Percentiles rank a stretch among this genome's conserved stretches.
These are phyloP conservation scores for Sherardia arvensis DNA, from an alignment of 257 asterid genomes.

Conservation along the genomic window DNA sequence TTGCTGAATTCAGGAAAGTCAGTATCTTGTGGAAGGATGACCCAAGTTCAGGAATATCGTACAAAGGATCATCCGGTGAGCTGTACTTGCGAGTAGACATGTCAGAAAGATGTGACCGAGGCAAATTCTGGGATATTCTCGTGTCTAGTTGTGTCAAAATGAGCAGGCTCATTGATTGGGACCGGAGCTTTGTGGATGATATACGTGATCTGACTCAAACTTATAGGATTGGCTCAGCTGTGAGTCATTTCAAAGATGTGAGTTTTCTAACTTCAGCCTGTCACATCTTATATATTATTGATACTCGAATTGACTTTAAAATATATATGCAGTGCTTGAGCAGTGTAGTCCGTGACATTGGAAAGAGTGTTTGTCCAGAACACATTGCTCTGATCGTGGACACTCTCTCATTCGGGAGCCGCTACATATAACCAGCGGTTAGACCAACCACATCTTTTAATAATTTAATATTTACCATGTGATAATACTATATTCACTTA, in stretches of 20 bases:
- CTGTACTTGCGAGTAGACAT: slow-evolving; percentile 48
- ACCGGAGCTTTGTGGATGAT: slow-evolving; percentile 83
- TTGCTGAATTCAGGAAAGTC: slow-evolving; percentile 64
- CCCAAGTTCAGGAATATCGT: slow-evolving; percentile 25
- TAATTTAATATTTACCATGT: too few relatives aligned
- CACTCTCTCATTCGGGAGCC: too few relatives aligned
- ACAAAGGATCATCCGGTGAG: slow-evolving; percentile 37
- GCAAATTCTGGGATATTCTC: slow-evolving; percentile 62
- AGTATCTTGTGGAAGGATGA: slow-evolving; percentile 80
- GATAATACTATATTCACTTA: too few relatives aligned
- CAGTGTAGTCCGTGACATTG: slow-evolving; percentile 62
- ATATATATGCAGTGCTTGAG: slow-evolving; percentile 58
- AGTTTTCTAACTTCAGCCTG: slow-evolving; percentile 23
- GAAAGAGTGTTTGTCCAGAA: slow-evolving; percentile 69
- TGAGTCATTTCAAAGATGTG: slow-evolving; percentile 58
- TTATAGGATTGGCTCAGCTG: slow-evolving; percentile 59
- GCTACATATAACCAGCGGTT: too few relatives aligned
- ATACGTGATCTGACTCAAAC: slow-evolving; percentile 51
- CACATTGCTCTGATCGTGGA: slow-evolving; percentile 68
- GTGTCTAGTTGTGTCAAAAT: slow-evolving; percentile 48
- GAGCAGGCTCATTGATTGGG: slow-evolving; percentile 78
- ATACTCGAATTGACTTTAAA: slow-evolving; percentile 13
- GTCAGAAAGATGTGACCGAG: slow-evolving; percentile 58
- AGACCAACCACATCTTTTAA: too few relatives aligned
- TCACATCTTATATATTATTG: background rate